Evolutionary conservation across 108 stramenopile species (phyloP).

Genomic region (Bacterosira constricta): DNA sequence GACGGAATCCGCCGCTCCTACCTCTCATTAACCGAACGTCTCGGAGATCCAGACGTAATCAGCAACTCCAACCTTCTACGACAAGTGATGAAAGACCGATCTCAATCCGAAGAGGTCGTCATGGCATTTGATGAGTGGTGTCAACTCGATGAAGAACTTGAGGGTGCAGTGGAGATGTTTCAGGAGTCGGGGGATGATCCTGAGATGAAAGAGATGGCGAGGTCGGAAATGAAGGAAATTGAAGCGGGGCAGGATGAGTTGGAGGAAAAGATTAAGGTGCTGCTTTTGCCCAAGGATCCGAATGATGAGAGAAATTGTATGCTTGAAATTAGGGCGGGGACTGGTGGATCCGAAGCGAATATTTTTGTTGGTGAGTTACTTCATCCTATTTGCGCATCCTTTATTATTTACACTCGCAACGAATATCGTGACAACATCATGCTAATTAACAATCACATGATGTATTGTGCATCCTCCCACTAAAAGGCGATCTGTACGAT

Average conservation of each 20-base stretch:
- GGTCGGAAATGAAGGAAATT: constrained; percentile 77
- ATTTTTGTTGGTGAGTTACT: constrained; percentile 83
- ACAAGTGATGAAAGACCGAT: constrained; percentile 82
- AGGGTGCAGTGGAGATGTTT: constrained; percentile 78
- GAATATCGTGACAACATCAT: too few species aligned
- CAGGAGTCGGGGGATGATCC: constrained; percentile 84
- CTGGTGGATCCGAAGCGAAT: constrained; percentile 96
- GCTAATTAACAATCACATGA: too few species aligned
- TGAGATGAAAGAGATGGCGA: constrained; percentile 89
- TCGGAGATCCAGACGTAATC: constrained; percentile 88
- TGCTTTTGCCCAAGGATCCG: constrained; percentile 86
- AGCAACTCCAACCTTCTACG: constrained; percentile 69
- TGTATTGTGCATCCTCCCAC: too few species aligned
- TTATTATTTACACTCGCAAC: too few species aligned
- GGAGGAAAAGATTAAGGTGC: constrained; percentile 65
- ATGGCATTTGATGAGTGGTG: constrained; percentile 75
- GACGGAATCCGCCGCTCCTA: constrained; percentile 78
- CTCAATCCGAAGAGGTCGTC: constrained; percentile 80
- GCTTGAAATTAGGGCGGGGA: constrained; percentile 96
- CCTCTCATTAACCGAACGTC: constrained; percentile 76
- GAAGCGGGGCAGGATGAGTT: constrained; percentile 70
- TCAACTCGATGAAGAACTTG: constrained; percentile 63
- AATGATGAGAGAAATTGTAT: constrained; percentile 94
- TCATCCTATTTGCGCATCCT: too few species aligned
- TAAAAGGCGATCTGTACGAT: constrained; percentile 80